Evolutionary conservation across 2,329 filamentous ascomycete genomes (phyloP), one percentile per base, ranked within the genome.

Genomic region (Ophiostoma tasmaniense): DNA sequence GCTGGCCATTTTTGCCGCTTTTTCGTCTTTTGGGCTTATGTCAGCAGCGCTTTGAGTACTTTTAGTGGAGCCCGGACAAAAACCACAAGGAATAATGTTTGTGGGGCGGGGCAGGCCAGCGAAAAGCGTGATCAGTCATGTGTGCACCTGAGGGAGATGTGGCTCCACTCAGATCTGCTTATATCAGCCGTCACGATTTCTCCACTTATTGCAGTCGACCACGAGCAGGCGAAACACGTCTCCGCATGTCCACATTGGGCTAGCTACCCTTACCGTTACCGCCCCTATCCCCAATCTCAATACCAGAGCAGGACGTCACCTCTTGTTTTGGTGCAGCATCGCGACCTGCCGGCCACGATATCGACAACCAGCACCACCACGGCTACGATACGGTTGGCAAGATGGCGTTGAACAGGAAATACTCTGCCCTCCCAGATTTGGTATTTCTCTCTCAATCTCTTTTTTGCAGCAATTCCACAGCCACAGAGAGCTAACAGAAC

Each of bases 351-450:
- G 50, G 50, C 50, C 50, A 55, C 50, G 50, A 55, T 61, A 61
- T 17, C 7, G 22, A 61, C 55, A 25, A 25, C 20, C 33, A 37
- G 61, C 33, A 37, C 33, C 3, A 45, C 64, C 35, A 65, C 64
- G 11, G 3, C 64, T 22, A 30, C 64, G n/a, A 14, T 3, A 30
- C 22, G 8, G 25, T 66, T 50, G 28, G 33, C 10, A 66, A 72
- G 68, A 93, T 93, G 90, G 86, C 90, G 45, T 83, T 91, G 72
- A 91, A 89, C 76, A 87, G 89, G 75, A 95, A 95, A 82, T 95
- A 94, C 77, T 90, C 91, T 66, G 89, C 88, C 69, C 81, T 95
- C 72, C 91, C 91, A 69, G 91, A 94, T 77, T 80, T 95, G 78
- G 91, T 93, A 81, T 72, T 78, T 72, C 7, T 8, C 35, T 10